Percentiles rank a stretch among this genome's conserved stretches.
These are phyloP conservation scores for Eutrema japonicum DNA, from an alignment of 345 rosid species.

Conservation along the genomic window DNA sequence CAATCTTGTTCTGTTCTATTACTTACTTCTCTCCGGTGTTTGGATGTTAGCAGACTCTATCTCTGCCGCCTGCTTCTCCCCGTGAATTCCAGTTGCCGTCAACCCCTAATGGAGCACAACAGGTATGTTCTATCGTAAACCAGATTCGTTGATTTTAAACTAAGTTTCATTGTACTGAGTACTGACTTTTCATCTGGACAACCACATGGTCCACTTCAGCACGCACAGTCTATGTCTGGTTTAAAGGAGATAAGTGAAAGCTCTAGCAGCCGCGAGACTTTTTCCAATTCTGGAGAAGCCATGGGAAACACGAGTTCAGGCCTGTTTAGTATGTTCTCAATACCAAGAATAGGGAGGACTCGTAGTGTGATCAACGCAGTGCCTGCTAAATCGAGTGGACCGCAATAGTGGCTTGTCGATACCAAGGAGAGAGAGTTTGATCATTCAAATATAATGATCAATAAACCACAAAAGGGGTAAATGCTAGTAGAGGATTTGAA, in stretches of 20 bases:
- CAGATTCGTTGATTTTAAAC: background rate
- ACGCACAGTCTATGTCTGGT: constrained; percentile 44
- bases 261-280: constrained; percentile 27
- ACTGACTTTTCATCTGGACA: constrained; percentile 32
- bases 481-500: constrained; percentile 16
- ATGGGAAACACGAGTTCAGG: constrained; percentile 27
- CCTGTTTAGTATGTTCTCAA: constrained; percentile 32
- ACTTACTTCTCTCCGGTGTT: constrained; percentile 25
- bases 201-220: constrained; percentile 44
- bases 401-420: constrained; percentile 33
- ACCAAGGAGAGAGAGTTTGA: constrained; percentile 22
- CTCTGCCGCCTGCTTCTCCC: constrained; percentile 56
- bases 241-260: constrained; percentile 53
- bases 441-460: constrained; percentile 8
- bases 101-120: constrained; percentile 50
- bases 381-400: constrained; percentile 43
- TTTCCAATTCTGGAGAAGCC: constrained; percentile 29
- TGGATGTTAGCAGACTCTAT: constrained; percentile 49
- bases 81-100: constrained; percentile 47
- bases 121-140: constrained; percentile 51
- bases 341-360: constrained; percentile 40
- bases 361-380: constrained; percentile 30
- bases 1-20: constrained; percentile 12
- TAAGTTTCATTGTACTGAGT: background rate
- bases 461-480: background rate